phyloP scores from a whole-genome alignment of 495 filamentous ascomycete species.

The Neurospora sp. region DNA sequence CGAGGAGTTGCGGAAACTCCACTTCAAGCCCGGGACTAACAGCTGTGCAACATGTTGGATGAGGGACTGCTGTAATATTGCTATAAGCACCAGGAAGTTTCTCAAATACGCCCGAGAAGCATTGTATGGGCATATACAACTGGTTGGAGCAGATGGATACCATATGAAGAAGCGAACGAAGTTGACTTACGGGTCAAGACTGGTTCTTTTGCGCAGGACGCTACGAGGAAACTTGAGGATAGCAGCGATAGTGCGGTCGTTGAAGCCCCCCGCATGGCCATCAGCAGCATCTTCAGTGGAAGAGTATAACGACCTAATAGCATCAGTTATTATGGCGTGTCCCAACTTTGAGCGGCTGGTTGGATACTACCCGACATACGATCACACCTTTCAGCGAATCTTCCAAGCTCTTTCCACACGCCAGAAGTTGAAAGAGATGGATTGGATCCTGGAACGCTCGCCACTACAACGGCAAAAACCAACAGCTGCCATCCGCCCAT shows the following conservation, averaged over 20 bases:
- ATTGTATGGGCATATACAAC: constrained; percentile 62
- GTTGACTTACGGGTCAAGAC: constrained; percentile 53
- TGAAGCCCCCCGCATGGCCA: constrained; percentile 62
- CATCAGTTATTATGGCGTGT: constrained; percentile 75
- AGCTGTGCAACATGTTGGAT: constrained; percentile 71
- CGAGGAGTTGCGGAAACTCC: constrained; percentile 35
- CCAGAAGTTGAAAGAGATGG: constrained; percentile 61
- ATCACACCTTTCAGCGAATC: constrained; percentile 62
- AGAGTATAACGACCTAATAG: constrained; percentile 60
- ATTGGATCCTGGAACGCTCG: constrained; percentile 57
- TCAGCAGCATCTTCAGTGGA: constrained; percentile 37
- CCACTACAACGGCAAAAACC: constrained; percentile 20
- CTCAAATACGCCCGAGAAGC: constrained; percentile 52
- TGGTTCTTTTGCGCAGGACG: constrained; percentile 68
- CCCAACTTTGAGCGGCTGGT: constrained; percentile 70
- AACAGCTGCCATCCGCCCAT: neutral
- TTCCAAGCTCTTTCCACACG: constrained; percentile 73
- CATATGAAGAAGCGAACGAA: constrained; percentile 60
- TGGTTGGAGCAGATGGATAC: constrained; percentile 57
- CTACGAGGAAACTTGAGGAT: constrained; percentile 58
- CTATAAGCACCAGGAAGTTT: constrained; percentile 57
- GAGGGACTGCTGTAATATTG: constrained; percentile 59
- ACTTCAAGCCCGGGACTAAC: constrained; percentile 28
- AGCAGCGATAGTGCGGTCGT: constrained; percentile 60
- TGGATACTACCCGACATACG: constrained; percentile 60